A percentile compares a stretch with the other conserved stretches of the same genome.
Conservation (phyloP, 768 basidiomycete species). For the Stropharia rugosoannulata region DNA sequence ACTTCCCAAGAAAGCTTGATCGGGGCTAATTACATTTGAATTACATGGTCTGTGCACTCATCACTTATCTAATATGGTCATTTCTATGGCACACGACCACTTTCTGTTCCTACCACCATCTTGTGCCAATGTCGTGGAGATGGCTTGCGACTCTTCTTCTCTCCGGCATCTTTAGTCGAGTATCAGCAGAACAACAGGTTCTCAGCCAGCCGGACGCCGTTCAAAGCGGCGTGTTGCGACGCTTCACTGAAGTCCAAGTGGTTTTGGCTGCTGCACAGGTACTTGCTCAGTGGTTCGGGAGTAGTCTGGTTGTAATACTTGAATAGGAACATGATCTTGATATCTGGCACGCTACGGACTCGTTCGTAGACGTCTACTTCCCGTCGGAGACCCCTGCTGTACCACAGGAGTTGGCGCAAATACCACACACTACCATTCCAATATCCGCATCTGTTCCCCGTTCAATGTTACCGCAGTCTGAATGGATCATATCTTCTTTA, state of each 20-base stretch:
- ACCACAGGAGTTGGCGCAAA: constrained; percentile 18
- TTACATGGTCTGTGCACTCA: too few species aligned
- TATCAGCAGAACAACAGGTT: constrained; percentile 10
- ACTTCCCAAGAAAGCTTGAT: not conserved
- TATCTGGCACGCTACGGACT: constrained; percentile 47
- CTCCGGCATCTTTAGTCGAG: not conserved
- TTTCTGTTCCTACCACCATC: constrained; percentile 1
- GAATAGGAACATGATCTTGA: constrained; percentile 44
- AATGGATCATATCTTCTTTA: constrained; percentile 35
- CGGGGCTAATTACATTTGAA: not conserved
- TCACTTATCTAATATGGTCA: too few species aligned
- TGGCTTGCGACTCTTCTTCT: not conserved
- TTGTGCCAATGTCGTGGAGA: not conserved
- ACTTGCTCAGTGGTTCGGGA: not conserved
- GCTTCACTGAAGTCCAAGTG: constrained; percentile 10
- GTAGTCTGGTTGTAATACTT: not conserved
- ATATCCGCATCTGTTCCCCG: constrained; percentile 11
- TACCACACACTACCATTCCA: constrained; percentile 22
- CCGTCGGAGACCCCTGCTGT: constrained; percentile 21
- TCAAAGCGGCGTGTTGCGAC: constrained; percentile 9
- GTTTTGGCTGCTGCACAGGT: constrained; percentile 14
- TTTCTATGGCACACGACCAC: constrained; percentile 14
- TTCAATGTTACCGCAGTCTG: constrained; percentile 2
- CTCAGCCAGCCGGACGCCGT: not conserved
- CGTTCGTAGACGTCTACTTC: constrained; percentile 52